Evolutionary conservation across 352 stramenopile genomes (phyloP).

Genomic region (Pythium aquatile): DNA sequence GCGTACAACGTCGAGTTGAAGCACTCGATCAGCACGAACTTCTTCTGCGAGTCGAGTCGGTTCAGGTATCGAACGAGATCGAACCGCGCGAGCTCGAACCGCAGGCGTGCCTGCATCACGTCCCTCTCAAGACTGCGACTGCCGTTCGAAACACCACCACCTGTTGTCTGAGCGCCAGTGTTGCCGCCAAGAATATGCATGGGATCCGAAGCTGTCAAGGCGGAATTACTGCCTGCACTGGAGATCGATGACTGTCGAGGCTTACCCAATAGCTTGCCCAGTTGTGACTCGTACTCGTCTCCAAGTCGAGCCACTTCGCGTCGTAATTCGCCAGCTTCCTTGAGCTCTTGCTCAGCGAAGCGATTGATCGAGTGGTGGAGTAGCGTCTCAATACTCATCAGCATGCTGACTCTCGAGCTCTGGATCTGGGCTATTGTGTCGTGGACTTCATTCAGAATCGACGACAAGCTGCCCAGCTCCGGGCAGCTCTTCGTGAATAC

Average conservation of each 20-base stretch:
- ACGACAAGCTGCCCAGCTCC: constrained; percentile 67
- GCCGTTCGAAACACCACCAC: constrained; percentile 10
- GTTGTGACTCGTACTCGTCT: constrained; percentile 79
- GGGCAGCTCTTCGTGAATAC: constrained; percentile 84
- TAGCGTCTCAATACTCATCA: constrained; percentile 78
- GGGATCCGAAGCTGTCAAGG: constrained; percentile 19
- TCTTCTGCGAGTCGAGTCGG: constrained; percentile 81
- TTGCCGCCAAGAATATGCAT: constrained; percentile 24
- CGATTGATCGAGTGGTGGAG: constrained; percentile 60
- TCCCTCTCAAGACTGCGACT: constrained; percentile 54
- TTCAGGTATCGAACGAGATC: constrained; percentile 86
- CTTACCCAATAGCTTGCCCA: constrained; percentile 82
- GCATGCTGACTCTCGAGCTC: constrained; percentile 80
- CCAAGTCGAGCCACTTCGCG: constrained; percentile 64
- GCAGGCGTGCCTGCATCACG: constrained; percentile 51
- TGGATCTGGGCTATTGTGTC: constrained; percentile 80
- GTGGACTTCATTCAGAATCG: constrained; percentile 81
- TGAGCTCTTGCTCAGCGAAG: constrained; percentile 75
- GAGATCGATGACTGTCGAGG: constrained; percentile 36
- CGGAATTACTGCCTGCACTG: constrained; percentile 6
- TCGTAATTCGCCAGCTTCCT: constrained; percentile 63
- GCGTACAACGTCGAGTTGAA: constrained; percentile 85
- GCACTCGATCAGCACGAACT: constrained; percentile 79
- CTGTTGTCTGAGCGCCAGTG: not conserved
- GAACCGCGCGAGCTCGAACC: constrained; percentile 83